Base-by-base conservation (phyloP, 495 filamentous ascomycete species). In the Aspergillus kassunensis region DNA sequence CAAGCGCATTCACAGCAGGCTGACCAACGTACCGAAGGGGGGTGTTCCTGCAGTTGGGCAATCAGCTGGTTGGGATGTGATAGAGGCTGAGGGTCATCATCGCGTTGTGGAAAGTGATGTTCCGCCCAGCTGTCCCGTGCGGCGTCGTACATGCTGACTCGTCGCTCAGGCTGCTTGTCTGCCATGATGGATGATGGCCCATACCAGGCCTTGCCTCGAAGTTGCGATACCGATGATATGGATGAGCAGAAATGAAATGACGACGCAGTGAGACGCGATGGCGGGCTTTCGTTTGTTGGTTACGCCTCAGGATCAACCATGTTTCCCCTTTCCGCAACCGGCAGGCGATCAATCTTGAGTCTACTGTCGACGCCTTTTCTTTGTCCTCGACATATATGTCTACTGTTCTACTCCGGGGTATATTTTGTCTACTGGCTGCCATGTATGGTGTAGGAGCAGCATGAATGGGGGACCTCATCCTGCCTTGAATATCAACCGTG, bases 71-170 rank as follows among this genome's bases (percentile, higher is more conserved):
- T 23, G 15, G 39, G 19, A 36, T 48, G 34, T 13, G 30, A 37
- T 11, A 33, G 15, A 21, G 43, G 31, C 24, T 11, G 21, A n/a
- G 53, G 39, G 6, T 46, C 16, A 33, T 42, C 21, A 8, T n/a
- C 24, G 34, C 33, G 48, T 16, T 18, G 40, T 37, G 43, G 21
- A 10, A 15, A 36, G 10, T 49, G 31, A 16, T 47, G 34, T 30
- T 56, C 51, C 49, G 55, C 51, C 56, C 58, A 74, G 43, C 55
- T 59, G 60, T 75, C 72, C 55, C 72, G 59, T 30, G 72, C 72
- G 24, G 72, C 68, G 62, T 75, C 72, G 49, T 74, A 75, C 68
- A 72, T 72, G n/a, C 51, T 40, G 24, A 21, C 48, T 35, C 47
- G 21, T 30, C 45, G 56, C 40, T 37, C 25, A 16, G 44, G 23